These are phyloP conservation scores for Boechera stricta DNA, from an alignment of 345 rosid genomes.

Conservation along the genomic window DNA sequence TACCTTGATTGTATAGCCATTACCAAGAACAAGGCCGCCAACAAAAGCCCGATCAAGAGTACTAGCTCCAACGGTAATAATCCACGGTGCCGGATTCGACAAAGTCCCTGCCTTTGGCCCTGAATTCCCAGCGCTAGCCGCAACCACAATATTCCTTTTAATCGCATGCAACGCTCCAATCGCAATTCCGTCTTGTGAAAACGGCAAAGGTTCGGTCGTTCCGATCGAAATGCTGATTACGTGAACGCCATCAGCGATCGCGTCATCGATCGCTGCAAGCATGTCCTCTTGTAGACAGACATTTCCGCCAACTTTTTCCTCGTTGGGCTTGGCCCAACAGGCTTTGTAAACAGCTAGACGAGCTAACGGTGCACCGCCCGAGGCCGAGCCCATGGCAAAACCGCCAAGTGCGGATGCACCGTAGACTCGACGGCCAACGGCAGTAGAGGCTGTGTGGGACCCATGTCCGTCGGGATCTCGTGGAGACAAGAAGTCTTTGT, in stretches of 20 bases:
- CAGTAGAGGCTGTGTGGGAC: constrained; percentile 83
- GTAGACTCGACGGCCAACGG: constrained; percentile 56
- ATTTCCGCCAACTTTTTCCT: constrained; percentile 53
- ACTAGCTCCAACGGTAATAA: constrained; percentile 83
- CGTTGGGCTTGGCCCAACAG: constrained; percentile 75
- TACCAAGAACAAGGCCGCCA: constrained; percentile 62
- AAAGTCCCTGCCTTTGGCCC: constrained; percentile 71
- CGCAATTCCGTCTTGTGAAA: constrained; percentile 55
- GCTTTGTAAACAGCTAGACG: constrained; percentile 83
- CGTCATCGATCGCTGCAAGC: constrained; percentile 85
- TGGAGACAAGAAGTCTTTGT: constrained; percentile 66
- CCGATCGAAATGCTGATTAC: constrained; percentile 80
- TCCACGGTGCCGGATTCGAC: constrained; percentile 80
- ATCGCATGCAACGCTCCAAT: constrained; percentile 71
- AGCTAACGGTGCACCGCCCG: constrained; percentile 79
- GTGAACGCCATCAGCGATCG: constrained; percentile 78
- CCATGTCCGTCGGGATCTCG: constrained; percentile 90
- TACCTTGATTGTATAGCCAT: constrained; percentile 63
- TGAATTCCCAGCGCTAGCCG: constrained; percentile 68
- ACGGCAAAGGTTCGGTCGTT: constrained; percentile 8
- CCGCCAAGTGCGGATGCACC: constrained; percentile 64
- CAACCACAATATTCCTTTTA: constrained; percentile 65
- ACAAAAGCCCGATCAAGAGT: constrained; percentile 66
- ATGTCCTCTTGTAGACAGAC: constrained; percentile 66
- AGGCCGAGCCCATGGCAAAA: constrained; percentile 68